These are phyloP conservation scores for Phaeosphaeria sp. DNA, from an alignment of 2,329 filamentous ascomycete genomes.

Conservation along the genomic window DNA sequence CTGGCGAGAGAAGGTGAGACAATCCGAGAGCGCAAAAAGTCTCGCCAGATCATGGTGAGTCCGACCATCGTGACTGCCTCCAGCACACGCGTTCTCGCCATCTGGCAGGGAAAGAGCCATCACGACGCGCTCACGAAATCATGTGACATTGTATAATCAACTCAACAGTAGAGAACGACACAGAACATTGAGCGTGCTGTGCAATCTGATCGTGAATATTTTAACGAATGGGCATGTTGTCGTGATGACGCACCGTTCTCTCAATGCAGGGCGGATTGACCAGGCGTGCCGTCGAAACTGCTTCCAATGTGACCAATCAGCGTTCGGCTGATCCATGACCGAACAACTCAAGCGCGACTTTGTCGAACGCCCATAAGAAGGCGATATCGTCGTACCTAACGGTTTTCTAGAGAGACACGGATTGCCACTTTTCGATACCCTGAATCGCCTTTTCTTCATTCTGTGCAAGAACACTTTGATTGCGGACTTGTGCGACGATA, in stretches of 20 bases:
- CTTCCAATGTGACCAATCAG: slow-evolving; percentile 35
- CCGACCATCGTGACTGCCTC: slow-evolving; percentile 14
- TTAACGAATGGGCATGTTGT: background rate
- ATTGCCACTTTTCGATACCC: background rate
- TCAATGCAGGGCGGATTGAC: background rate
- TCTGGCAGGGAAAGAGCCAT: slow-evolving; percentile 21
- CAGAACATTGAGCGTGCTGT: background rate
- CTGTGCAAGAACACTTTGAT: background rate
- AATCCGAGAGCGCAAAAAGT: background rate
- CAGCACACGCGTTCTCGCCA: slow-evolving; percentile 16
- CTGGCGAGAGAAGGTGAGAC: slow-evolving; percentile 2
- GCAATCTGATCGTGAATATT: background rate
- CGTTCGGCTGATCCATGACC: slow-evolving; percentile 1
- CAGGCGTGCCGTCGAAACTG: slow-evolving; percentile 6
- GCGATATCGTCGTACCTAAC: background rate
- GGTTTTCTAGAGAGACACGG: background rate
- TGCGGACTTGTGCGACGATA: background rate
- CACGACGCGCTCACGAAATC: slow-evolving; percentile 18
- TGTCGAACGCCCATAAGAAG: background rate
- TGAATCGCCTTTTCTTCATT: too few relatives aligned
- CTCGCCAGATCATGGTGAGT: slow-evolving; percentile 4
- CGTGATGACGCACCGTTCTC: background rate
- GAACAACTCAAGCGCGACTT: background rate
- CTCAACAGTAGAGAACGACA: too few relatives aligned
- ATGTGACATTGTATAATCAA: too few relatives aligned